A percentile compares a stretch with the other conserved stretches of the same genome.
phyloP scores from a whole-genome alignment of 441 rosid genomes.

The Erysimum cheiri region DNA sequence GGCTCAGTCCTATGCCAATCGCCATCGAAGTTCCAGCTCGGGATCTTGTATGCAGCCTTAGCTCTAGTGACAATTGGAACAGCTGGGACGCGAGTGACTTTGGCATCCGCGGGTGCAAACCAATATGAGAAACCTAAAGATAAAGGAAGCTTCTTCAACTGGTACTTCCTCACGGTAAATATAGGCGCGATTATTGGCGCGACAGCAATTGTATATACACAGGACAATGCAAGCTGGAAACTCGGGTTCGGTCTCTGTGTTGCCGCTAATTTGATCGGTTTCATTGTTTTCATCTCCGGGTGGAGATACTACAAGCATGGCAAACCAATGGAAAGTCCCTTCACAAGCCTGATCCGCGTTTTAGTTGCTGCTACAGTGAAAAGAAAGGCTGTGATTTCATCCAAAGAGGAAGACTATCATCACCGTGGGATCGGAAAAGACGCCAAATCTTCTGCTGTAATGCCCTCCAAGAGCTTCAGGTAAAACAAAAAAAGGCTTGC shows the following conservation, averaged over 20 bases:
- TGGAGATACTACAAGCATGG: background rate
- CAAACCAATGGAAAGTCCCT: background rate
- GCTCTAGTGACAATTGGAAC: conserved; percentile 37
- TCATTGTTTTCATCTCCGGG: background rate
- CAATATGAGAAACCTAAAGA: conserved; percentile 19
- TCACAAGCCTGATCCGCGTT: background rate
- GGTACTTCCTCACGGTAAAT: conserved; percentile 41
- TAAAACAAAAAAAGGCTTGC: background rate
- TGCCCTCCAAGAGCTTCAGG: background rate
- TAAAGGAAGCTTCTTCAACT: conserved; percentile 46
- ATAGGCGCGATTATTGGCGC: conserved; percentile 12
- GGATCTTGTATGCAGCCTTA: conserved; percentile 42
- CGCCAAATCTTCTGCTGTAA: background rate
- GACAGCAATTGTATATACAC: conserved; percentile 43
- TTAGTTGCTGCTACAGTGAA: background rate
- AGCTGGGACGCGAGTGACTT: background rate
- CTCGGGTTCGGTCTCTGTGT: background rate
- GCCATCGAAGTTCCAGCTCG: conserved; percentile 41
- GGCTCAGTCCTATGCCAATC: conserved; percentile 37
- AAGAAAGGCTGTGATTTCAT: no score
- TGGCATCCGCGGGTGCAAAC: background rate
- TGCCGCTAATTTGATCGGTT: background rate
- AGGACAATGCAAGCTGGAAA: conserved; percentile 52
- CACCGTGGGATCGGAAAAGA: background rate
- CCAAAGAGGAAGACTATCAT: background rate